These are phyloP conservation scores for Aspergillus pseudotamarii DNA, from an alignment of 2,329 filamentous ascomycete species.

Conservation along the genomic window DNA sequence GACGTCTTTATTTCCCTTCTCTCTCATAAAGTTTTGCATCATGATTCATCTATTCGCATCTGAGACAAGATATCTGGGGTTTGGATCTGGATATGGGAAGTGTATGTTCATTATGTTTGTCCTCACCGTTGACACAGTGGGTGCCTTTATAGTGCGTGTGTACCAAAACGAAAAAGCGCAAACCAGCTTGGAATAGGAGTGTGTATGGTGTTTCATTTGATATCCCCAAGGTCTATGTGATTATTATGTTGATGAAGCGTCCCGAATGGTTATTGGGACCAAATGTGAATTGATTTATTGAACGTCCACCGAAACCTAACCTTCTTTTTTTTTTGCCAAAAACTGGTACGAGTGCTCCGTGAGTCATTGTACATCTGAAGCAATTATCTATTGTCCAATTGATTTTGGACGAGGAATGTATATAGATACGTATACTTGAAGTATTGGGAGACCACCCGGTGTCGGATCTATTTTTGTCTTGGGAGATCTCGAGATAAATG, in stretches of 20 bases:
- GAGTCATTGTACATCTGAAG: neutral
- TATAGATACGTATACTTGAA: neutral
- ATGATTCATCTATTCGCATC: constrained; percentile 15
- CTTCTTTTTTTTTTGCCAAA: neutral
- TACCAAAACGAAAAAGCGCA: constrained; percentile 13
- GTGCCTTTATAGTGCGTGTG: constrained; percentile 11
- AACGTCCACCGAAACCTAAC: neutral
- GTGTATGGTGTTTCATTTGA: constrained; percentile 14
- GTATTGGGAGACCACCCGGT: neutral
- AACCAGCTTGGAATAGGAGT: constrained; percentile 11
- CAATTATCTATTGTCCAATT: neutral
- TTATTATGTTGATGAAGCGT: constrained; percentile 13
- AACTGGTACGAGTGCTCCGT: neutral
- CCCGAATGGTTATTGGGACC: neutral
- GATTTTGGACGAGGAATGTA: neutral
- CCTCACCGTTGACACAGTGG: neutral
- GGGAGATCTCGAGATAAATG: neutral
- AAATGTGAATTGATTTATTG: neutral
- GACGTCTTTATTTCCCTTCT: constrained; percentile 5
- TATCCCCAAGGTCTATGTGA: constrained; percentile 14
- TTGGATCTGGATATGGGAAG: constrained; percentile 13
- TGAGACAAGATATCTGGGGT: constrained; percentile 14
- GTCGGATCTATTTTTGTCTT: constrained; percentile 11
- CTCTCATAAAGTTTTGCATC: neutral
- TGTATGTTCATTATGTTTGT: constrained; percentile 10